Conservation (phyloP, 2,329 filamentous ascomycete genomes). For the Claviceps paspali region DNA sequence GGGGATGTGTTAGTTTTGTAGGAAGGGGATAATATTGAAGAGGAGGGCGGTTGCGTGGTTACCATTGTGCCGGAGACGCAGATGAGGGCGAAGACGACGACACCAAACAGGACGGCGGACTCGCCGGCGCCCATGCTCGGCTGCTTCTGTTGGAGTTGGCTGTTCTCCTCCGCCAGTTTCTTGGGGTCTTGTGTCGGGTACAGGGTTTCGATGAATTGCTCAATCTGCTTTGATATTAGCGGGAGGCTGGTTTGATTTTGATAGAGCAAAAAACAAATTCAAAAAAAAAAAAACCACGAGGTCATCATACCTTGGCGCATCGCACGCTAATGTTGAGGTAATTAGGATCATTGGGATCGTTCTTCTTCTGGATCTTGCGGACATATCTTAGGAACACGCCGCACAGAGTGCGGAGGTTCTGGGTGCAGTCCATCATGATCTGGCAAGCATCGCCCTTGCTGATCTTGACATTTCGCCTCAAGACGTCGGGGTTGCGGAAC, state of each 20-base stretch:
- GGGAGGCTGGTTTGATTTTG: too few species aligned
- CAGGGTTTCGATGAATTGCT: constrained; percentile 88
- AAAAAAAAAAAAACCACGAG: not conserved
- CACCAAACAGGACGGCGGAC: constrained; percentile 47
- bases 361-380: constrained; percentile 79
- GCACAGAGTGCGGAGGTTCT: constrained; percentile 71
- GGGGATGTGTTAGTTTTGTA: not conserved
- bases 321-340: constrained; percentile 83
- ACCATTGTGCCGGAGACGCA: constrained; percentile 71
- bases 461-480: constrained; percentile 85
- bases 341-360: constrained; percentile 82
- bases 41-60: constrained; percentile 18
- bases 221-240: constrained; percentile 44
- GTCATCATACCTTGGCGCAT: constrained; percentile 55
- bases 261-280: too few species aligned
- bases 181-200: constrained; percentile 74
- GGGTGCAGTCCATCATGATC: constrained; percentile 83
- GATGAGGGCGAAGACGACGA: constrained; percentile 52
- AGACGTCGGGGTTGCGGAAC: constrained; percentile 81
- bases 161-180: constrained; percentile 28
- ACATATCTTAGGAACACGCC: constrained; percentile 67
- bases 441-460: constrained; percentile 86
- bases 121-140: constrained; percentile 40
- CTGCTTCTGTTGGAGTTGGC: constrained; percentile 19
- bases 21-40: not conserved